Evolutionary conservation across 352 stramenopile species (phyloP).

Genomic region (Ophiocytium majus): DNA sequence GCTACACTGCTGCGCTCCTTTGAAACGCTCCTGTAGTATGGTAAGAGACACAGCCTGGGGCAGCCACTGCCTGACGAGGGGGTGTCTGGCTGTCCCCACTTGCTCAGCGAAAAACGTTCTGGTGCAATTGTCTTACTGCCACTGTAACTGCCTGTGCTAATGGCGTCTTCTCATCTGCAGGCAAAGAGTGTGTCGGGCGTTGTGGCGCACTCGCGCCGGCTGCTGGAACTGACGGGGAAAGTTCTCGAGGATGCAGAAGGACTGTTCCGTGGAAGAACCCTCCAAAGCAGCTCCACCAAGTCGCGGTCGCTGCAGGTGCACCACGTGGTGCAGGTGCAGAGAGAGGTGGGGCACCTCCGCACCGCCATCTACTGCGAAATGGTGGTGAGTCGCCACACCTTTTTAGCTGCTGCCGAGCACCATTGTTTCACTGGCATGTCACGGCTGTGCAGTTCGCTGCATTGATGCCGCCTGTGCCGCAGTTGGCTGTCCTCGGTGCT

Average conservation of each 20-base stretch:
- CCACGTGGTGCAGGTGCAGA: constrained; percentile 36
- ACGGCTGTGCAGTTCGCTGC: too few relatives aligned
- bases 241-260: not conserved
- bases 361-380: constrained; percentile 14
- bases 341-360: constrained; percentile 29
- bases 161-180: not conserved
- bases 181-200: not conserved
- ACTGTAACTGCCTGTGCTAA: not conserved
- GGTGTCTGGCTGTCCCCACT: too few relatives aligned
- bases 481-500: too few relatives aligned
- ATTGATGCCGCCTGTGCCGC: too few relatives aligned
- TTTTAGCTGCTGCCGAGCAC: too few relatives aligned
- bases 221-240: not conserved
- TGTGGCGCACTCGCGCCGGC: not conserved
- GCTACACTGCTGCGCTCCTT: not conserved
- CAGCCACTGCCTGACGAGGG: too few relatives aligned
- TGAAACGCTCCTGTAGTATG: not conserved
- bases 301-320: not conserved
- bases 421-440: too few relatives aligned
- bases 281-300: not conserved
- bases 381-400: constrained; percentile 27
- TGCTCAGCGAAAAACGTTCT: not conserved
- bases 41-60: not conserved
- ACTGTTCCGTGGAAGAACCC: not conserved
- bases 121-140: not conserved